Evolutionary conservation across 352 stramenopile genomes (phyloP), one percentile per base, ranked within the genome.

Genomic region (Globisporangium orthogonon): DNA sequence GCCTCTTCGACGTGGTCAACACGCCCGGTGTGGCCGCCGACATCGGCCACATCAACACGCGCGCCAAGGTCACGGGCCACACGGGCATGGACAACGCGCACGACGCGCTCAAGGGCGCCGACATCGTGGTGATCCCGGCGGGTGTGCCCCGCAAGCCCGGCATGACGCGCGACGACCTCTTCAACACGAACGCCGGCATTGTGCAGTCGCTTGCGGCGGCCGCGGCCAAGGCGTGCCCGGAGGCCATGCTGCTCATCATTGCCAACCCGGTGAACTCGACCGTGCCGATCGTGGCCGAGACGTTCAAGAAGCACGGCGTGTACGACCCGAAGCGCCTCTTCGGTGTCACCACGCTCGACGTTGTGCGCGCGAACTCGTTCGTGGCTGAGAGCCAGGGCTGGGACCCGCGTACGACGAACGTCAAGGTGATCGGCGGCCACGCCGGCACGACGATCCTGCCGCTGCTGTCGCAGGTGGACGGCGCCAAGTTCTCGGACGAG

Each of bases 191-290:
- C 78, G 95, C 95, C 23, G 74, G 84, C 50, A 99, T 99, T 62
- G 97, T 99, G 23, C 86, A 98, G 76, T 91, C 77, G 51, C 86
- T 99, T 53, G 96, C 97, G 7, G 78, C 96, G 47, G 91, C 87
- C 17, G 97, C 91, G 56, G 96, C 96, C 50, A 80, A 98, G 72
- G 86, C 90, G 73, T 99, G 97, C 80, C 97, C 97, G 10, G 80
- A 98, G 56, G 97, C 97, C 45, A 93, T 91, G 73, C 81, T 97
- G 56, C 73, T 97, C 48, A 98, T 99, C 74, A 99, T 99, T 71
- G 96, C 89, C 62, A 99, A 99, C 84, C 97, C 97, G 7, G 97
- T 99, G 65, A 99, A 99, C 85, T 98, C 92, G 47, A 99, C 97
- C 17, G 97, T 99, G 56, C 97, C 97, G 23, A 99, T 99, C 69